Base-by-base conservation (phyloP, 2,329 filamentous ascomycete genomes). In the Clonostachys sp. region DNA sequence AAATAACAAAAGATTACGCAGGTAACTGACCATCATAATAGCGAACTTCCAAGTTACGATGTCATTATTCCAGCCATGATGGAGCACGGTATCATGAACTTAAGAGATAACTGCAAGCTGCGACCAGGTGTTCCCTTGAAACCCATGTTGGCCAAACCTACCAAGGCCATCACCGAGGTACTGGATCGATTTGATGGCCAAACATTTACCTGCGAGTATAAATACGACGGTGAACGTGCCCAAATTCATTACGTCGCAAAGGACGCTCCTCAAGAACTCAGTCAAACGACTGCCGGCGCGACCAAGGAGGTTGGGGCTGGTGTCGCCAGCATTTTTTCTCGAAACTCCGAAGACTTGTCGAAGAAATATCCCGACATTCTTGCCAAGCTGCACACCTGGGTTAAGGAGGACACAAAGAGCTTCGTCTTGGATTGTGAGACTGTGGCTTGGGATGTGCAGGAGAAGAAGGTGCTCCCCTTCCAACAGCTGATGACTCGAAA, bases 351-450 rank as follows among this genome's bases (percentile, higher is more conserved):
- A 70, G 92, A 99, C 59, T 66, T 99, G 44, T 96, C 91, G 9
- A 95, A 94, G 67, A 99, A 99, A 62, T 99, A 99, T 61, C 94
- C 94, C 0, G 94, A 99, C 68, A 91, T 99, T 46, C 80, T 99
- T 34, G 85, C 80, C 18, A 96, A 95, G 64, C 79, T 99, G 12
- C 78, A 89, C 36, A 84, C 80, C 1, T 99, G 94, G 94, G 84
- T 99, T 56, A 95, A 95, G 63, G 73, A 84, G 3, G 89, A 86
- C 33, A 96, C 94, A 12, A 89, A 88, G 68, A 96, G 91, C 62
- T 99, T 99, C 61, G 94, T 99, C 13, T 74, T 99, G n/a, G 94
- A 99, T 64, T 99, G 94, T 63, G 94, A 99, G 72, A 96, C 92
- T 1, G 94, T 97, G 12, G 94, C 89, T 1, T 97, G 94, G 92